These are phyloP conservation scores for Cystoisospora suis DNA, from an alignment of 169 alveolate genomes.

Conservation along the genomic window DNA sequence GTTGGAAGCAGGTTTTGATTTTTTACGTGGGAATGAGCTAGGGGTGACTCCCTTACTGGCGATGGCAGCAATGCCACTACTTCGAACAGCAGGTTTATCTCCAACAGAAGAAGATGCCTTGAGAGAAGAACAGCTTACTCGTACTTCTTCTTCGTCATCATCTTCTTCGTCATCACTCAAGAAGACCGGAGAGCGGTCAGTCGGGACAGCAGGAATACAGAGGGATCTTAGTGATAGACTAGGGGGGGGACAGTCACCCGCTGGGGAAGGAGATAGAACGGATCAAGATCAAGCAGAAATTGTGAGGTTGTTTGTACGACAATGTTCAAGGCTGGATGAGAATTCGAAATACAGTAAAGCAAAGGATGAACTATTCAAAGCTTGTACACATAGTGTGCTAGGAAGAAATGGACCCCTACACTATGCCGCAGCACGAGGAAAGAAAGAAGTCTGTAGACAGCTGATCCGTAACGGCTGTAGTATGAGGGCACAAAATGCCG, in stretches of 20 bases:
- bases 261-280: not conserved
- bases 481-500: slow-evolving; percentile 78
- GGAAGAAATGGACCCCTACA: slow-evolving; percentile 83
- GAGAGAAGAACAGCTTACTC: slow-evolving; percentile 20
- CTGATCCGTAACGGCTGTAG: slow-evolving; percentile 80
- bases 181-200: slow-evolving; percentile 34
- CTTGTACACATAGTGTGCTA: slow-evolving; percentile 78
- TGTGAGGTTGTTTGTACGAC: not conserved
- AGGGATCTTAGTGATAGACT: not conserved
- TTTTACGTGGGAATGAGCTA: slow-evolving; percentile 67
- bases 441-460: slow-evolving; percentile 77
- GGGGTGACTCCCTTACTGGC: slow-evolving; percentile 79
- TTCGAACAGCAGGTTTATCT: not conserved
- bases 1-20: slow-evolving; percentile 51
- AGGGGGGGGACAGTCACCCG: not conserved
- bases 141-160: slow-evolving; percentile 40
- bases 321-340: slow-evolving; percentile 1
- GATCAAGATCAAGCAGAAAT: not conserved
- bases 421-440: slow-evolving; percentile 86
- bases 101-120: not conserved
- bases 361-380: slow-evolving; percentile 68
- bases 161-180: not conserved
- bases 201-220: not conserved
- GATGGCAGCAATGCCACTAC: slow-evolving; percentile 69
- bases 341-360: not conserved